Evolutionary conservation across 2,329 filamentous ascomycete species (phyloP), one percentile per base, ranked within the genome.

Genomic region (Didymella sp.): DNA sequence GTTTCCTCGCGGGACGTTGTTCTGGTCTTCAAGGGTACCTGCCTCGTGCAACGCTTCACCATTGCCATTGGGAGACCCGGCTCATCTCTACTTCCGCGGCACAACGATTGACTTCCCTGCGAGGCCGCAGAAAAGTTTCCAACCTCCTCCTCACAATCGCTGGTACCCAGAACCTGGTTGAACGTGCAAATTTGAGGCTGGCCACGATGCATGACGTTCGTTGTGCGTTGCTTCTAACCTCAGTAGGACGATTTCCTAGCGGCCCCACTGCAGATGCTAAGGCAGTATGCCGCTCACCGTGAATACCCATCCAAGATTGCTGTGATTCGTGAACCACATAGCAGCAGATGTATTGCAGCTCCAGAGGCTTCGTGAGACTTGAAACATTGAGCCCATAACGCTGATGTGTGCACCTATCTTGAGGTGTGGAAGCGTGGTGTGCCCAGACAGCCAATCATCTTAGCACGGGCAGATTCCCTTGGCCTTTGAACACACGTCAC

Each of bases 171-270:
- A 40, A 25, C 24, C 37, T 25, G 17, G 48, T 44, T 35, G 21
- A 41, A 45, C 27, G 22, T 37, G 38, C 42, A 51, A 44, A 38
- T 44, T 52, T 52, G 48, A 52, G 48, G 48, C 54, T 44, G 48
- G 43, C 37, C 22, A 38, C 43, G 54, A 57, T 57, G 43, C 15
- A 57, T 57, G 54, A 57, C 54, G 54, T 57, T 35, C 11, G 38
- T 57, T 33, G 54, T 44, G 47, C 54, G 43, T 27, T 17, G 37
- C 51, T 45, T 28, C 54, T 57, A 57, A 45, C 48, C 54, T 48
- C 54, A 52, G 43, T 48, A 27, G 54, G 44, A 44, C 40, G 40
- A 43, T 13, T 31, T 48, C 43, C 54, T 52, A 52, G 54, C 43
- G 54, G 43, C 37, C 37, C 54, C 54, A 52, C 46, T 25, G 22